Base-by-base conservation (phyloP, 441 rosid genomes). In the Eruca vesicaria region DNA sequence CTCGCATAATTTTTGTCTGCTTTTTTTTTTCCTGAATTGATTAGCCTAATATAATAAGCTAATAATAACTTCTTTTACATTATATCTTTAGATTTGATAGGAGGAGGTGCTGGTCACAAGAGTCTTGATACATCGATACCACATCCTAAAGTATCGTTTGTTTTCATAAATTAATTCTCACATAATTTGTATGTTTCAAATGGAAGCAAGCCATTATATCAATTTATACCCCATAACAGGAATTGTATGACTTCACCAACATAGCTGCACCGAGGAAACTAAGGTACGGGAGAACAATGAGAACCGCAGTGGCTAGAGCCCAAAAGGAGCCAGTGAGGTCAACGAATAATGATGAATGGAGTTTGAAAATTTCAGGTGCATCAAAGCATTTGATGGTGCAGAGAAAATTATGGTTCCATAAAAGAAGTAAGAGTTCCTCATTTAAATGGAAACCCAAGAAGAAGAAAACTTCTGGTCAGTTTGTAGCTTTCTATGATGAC, bases 401-500 rank as follows among this genome's bases (percentile, higher is more conserved):
- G 3, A 43, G 36, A 36, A 75, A 61, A 68, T 29, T 75, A 75
- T 63, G 64, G 48, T 75, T 75, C 52, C 61, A 61, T 19, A 75
- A 68, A 61, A 52, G 68, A 75, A 75, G 64, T 52, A 68, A 68
- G 67, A 67, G 31, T 45, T 67, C 53, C 67, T 74, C 41, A 74
- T 48, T 60, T 15, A 74, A 59, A 59, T 67, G 61, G 78, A 74
- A 66, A 74, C 78, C 28, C 29, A 66, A 66, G 62, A 61, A 68
- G 78, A 61, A 68, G 29, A 75, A 68, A 52, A 1, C 57, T 52
- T 50, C 68, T 36, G 63, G 57, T 68, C 45, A 15, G 35, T 68
- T 35, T 75, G 41, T 75, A 33, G 62, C 63, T 75, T 75, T 61
- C 69, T 75, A 26, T 68, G 63, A 68, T 68, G 68, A 75, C 41